Evolutionary conservation across 345 rosid species (phyloP).

Genomic region (Arabidopsis suecica): DNA sequence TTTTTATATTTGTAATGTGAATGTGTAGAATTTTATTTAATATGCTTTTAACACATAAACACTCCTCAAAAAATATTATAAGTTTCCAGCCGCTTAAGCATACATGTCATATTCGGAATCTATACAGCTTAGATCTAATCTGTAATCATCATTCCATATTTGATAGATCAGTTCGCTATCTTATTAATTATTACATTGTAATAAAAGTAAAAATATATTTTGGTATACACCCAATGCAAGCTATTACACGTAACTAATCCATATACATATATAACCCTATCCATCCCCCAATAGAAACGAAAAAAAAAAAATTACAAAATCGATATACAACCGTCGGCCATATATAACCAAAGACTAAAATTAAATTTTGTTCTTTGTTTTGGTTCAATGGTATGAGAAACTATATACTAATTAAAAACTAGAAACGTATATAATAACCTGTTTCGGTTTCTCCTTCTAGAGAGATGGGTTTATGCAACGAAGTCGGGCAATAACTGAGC

Average conservation of each 20-base stretch:
- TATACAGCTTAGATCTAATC: background rate
- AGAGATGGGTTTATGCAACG: conserved; percentile 59
- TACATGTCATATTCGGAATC: background rate
- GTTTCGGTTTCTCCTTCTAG: conserved; percentile 5
- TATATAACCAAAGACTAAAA: conserved; percentile 66
- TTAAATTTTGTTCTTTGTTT: conserved; percentile 47
- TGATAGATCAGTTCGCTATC: conserved; percentile 24
- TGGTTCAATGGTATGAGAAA: conserved; percentile 59
- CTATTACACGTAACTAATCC: conserved; percentile 42
- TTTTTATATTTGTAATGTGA: too few relatives aligned
- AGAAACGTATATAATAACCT: conserved; percentile 48
- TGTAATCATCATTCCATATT: conserved; percentile 27
- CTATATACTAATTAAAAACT: conserved; percentile 61
- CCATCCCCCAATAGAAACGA: conserved; percentile 55
- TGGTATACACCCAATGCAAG: conserved; percentile 44
- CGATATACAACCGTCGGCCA: conserved; percentile 80
- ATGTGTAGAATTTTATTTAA: conserved; percentile 1
- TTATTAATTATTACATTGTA: conserved; percentile 39
- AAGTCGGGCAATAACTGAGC: conserved; percentile 91
- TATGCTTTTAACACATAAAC: conserved; percentile 4
- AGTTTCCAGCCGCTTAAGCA: background rate
- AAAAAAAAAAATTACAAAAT: conserved; percentile 64
- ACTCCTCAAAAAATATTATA: background rate
- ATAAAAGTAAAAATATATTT: conserved; percentile 32
- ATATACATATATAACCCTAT: conserved; percentile 52